These are phyloP conservation scores for Trichoderma sp. DNA, from an alignment of 2,329 filamentous ascomycete species.

Conservation along the genomic window DNA sequence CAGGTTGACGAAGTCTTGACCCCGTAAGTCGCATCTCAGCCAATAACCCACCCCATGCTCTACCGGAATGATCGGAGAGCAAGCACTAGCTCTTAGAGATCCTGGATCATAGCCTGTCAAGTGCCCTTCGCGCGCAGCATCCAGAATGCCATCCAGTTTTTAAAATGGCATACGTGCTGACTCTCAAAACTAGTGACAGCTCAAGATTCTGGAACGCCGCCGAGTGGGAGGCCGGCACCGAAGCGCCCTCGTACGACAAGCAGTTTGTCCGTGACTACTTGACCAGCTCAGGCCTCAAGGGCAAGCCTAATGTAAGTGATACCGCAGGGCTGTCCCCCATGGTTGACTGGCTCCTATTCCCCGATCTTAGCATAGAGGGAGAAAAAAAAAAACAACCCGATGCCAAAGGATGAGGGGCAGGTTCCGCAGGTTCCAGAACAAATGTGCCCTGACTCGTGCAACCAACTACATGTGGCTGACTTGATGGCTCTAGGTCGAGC, in stretches of 20 bases:
- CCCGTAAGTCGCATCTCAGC: slow-evolving; percentile 42
- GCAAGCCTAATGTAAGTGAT: slow-evolving; percentile 45
- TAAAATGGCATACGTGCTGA: slow-evolving; percentile 46
- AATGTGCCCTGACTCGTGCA: neutral
- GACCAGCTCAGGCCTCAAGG: slow-evolving; percentile 58
- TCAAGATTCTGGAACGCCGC: slow-evolving; percentile 83
- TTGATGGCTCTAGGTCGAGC: neutral
- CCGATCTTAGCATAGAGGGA: neutral
- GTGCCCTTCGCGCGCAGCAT: neutral
- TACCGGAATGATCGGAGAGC: neutral
- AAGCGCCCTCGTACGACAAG: slow-evolving; percentile 87
- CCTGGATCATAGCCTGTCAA: neutral
- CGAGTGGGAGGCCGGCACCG: slow-evolving; percentile 59
- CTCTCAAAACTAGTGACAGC: slow-evolving; percentile 58
- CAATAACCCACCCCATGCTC: neutral
- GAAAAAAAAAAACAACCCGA: neutral
- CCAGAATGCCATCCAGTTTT: neutral
- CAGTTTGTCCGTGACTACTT: slow-evolving; percentile 82
- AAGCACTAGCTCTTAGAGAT: neutral
- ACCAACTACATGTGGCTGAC: neutral
- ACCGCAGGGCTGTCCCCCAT: neutral
- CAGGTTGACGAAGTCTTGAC: slow-evolving; percentile 73
- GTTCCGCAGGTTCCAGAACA: neutral
- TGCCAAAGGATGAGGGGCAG: neutral
- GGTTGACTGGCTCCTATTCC: neutral